Conservation (phyloP, 495 filamentous ascomycete species). For the Daldinia childiae region DNA sequence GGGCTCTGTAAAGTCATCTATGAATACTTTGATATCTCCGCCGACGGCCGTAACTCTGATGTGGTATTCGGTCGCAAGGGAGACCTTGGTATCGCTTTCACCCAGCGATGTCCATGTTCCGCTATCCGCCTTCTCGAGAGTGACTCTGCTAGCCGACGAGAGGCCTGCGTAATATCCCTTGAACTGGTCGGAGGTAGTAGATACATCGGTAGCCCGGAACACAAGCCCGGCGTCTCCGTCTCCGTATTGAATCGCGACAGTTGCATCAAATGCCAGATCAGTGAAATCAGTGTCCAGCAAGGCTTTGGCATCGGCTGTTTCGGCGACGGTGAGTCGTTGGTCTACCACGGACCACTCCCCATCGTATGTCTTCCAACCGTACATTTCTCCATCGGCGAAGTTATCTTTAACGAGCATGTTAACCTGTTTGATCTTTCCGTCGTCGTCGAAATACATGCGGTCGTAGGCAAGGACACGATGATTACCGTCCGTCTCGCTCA, state of each 20-base stretch:
- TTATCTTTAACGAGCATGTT: constrained; percentile 55
- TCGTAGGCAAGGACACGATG: constrained; percentile 59
- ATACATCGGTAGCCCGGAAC: constrained; percentile 34
- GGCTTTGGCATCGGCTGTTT: constrained; percentile 28
- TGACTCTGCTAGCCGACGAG: constrained; percentile 24
- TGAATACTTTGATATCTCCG: constrained; percentile 38
- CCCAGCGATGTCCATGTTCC: constrained; percentile 20
- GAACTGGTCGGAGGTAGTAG: constrained; percentile 12
- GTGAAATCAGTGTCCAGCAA: constrained; percentile 49
- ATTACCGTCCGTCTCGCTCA: constrained; percentile 54
- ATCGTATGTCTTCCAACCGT: constrained; percentile 44
- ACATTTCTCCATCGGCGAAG: constrained; percentile 46
- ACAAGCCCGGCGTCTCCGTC: constrained; percentile 43
- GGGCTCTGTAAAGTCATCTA: constrained; percentile 30
- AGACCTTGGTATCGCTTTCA: constrained; percentile 6
- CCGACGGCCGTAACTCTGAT: constrained; percentile 38
- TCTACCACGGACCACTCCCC: constrained; percentile 27
- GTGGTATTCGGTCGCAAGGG: constrained; percentile 18
- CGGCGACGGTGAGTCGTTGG: constrained; percentile 22
- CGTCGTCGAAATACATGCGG: constrained; percentile 57
- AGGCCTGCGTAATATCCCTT: constrained; percentile 35
- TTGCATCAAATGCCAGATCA: constrained; percentile 42
- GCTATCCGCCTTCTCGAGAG: constrained; percentile 25
- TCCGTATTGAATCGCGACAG: constrained; percentile 23
- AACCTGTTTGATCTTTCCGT: constrained; percentile 53